Evolutionary conservation across 805 yeast species (phyloP).

Genomic region (Metschnikowia borealis): DNA sequence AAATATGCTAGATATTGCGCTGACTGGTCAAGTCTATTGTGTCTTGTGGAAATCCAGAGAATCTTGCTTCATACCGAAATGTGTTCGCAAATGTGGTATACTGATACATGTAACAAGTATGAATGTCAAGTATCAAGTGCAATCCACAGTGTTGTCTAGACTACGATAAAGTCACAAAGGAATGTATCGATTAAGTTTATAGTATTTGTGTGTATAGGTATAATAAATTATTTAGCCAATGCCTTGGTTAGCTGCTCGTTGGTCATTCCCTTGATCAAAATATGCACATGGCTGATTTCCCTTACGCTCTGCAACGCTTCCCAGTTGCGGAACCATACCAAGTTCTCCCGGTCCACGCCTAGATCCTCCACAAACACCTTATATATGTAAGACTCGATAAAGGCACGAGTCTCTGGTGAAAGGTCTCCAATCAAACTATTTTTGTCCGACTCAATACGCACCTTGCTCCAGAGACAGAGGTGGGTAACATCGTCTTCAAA

Average conservation of each 20-base stretch:
- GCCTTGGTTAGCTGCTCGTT: slow-evolving; percentile 16
- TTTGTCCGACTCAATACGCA: slow-evolving; percentile 50
- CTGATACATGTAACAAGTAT: no score
- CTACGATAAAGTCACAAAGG: no score
- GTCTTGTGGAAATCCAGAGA: no score
- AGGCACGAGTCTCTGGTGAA: slow-evolving; percentile 34
- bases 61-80: no score
- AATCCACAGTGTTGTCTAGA: no score
- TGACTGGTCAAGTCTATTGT: no score
- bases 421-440: slow-evolving; percentile 50
- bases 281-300: slow-evolving; percentile 67
- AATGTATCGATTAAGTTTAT: no score
- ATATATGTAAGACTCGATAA: slow-evolving; percentile 44
- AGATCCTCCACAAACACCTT: slow-evolving; percentile 47
- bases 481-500: slow-evolving; percentile 51
- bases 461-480: slow-evolving; percentile 65
- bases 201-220: no score
- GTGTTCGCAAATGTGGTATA: no score
- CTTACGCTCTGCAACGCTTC: slow-evolving; percentile 64
- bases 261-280: slow-evolving; percentile 45
- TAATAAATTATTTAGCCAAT: slow-evolving; percentile 1
- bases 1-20: no score
- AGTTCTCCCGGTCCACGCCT: slow-evolving; percentile 35
- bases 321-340: slow-evolving; percentile 72
- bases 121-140: no score